Evolutionary conservation across 1,139 yeast species (phyloP), one percentile per base, ranked within the genome.

Genomic region (Hyphopichia fennica): DNA sequence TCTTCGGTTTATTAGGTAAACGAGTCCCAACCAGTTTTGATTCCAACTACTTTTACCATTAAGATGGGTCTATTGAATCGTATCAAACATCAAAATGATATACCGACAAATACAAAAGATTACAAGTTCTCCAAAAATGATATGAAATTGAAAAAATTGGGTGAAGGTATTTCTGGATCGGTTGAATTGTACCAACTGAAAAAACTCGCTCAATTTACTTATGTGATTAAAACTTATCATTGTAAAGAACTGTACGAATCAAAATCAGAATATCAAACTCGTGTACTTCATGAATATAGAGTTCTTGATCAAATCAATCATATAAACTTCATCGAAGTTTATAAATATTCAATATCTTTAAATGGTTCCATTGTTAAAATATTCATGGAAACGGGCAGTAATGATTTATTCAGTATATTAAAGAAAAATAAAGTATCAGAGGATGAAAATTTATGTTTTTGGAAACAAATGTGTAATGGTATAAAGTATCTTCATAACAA

Each of bases 191-290:
- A 56, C 45, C 48, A 54, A 36, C 50, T 58, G 30, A 57, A 53
- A 37, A 39, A 48, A 13, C 37, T 42, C n/a, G 45, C 41, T 4
- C 37, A 28, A 6, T 46, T 46, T 28, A 35, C 42, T 3, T 73
- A 63, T 46, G 81, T 75, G 1, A 63, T 74, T 18, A 77, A 77
- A 53, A 57, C 57, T 3, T 75, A 72, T 56, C 62, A 62, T 40
- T 42, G 55, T 4, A 60, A 54, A 43, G 81, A 75, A 45, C 41
- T 41, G 2, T 56, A 65, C 40, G 79, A 77, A 52, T 43, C 63
- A 2, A 59, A 54, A 34, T 41, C 49, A 8, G 79, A 75, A 37
- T 75, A 71, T 48, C 57, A 51, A 33, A 37, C 37, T 0, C 52
- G 77, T 17, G 70, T 72, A 3, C 52, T 54, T n/a, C 58, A 61